phyloP scores from a whole-genome alignment of 1,284 basidiomycete species.

The Malassezia brasiliensis region DNA sequence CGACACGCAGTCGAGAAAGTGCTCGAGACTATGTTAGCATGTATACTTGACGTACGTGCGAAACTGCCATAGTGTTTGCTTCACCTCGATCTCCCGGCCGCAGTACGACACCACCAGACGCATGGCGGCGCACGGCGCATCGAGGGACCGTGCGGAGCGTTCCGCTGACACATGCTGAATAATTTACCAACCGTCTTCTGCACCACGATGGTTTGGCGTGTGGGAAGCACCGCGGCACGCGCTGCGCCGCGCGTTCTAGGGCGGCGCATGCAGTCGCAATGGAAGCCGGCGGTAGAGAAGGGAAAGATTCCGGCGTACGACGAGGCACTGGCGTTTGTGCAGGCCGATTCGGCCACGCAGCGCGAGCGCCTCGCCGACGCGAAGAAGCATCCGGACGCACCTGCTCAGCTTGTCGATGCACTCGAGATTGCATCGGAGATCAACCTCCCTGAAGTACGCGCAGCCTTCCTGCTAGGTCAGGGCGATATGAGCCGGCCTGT shows the following conservation, averaged over 20 bases:
- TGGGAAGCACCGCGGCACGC: not conserved
- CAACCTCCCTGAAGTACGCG: constrained; percentile 67
- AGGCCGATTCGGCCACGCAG: constrained; percentile 50
- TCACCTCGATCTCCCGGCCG: constrained; percentile 35
- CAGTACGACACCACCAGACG: constrained; percentile 37
- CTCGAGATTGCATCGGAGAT: constrained; percentile 61
- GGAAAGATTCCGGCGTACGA: constrained; percentile 73
- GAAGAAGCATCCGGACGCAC: constrained; percentile 9
- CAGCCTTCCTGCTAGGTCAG: constrained; percentile 65
- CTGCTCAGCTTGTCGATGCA: constrained; percentile 53
- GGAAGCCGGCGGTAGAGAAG: constrained; percentile 54
- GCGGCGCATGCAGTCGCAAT: constrained; percentile 15
- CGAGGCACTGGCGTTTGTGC: constrained; percentile 63
- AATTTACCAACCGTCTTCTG: not conserved
- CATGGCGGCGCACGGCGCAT: constrained; percentile 19
- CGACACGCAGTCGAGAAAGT: constrained; percentile 41
- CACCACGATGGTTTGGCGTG: not conserved
- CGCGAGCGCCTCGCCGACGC: constrained; percentile 52
- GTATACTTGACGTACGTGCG: constrained; percentile 13
- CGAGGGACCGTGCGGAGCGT: not conserved
- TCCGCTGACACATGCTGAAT: not conserved
- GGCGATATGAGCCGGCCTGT: constrained; percentile 55
- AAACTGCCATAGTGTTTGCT: constrained; percentile 36
- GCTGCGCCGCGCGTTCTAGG: not conserved
- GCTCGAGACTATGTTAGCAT: constrained; percentile 22